Evolutionary conservation across 345 rosid genomes (phyloP).

Genomic region (Pistacia vera): DNA sequence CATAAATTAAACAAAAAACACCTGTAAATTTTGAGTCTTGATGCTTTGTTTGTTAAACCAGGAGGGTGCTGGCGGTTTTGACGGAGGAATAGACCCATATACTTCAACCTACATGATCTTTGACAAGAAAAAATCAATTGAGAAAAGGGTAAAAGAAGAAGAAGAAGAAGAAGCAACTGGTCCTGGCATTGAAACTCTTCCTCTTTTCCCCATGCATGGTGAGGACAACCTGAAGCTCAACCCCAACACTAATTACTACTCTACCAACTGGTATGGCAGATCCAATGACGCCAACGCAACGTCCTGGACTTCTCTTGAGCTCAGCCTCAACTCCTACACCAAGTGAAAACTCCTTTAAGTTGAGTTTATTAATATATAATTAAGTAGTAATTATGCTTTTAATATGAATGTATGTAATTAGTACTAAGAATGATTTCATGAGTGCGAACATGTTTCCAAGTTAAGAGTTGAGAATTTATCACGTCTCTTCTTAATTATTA

Average conservation of each 20-base stretch:
- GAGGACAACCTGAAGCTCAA: conserved; percentile 47
- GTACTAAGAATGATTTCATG: no score
- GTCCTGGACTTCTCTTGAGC: conserved; percentile 72
- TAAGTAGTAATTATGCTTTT: conserved; percentile 16
- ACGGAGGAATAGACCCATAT: not conserved
- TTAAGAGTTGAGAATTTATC: conserved; percentile 18
- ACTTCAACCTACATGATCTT: conserved; percentile 41
- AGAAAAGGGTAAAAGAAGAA: conserved; percentile 28
- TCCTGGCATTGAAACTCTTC: conserved; percentile 72
- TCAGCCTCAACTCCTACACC: conserved; percentile 68
- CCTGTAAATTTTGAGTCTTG: no score
- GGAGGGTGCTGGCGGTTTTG: no score
- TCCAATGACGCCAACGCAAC: conserved; percentile 30
- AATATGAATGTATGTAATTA: not conserved
- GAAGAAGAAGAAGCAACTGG: conserved; percentile 34
- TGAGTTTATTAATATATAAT: not conserved
- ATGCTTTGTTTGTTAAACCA: no score
- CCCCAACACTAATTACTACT: conserved; percentile 7
- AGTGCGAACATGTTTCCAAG: no score
- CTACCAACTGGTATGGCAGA: conserved; percentile 33
- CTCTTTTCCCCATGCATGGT: conserved; percentile 83
- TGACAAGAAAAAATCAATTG: conserved; percentile 44
- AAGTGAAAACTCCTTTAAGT: conserved; percentile 10
- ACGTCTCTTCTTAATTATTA: conserved; percentile 7
- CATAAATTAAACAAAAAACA: no score